A percentile compares a stretch with the other conserved stretches of the same genome.
phyloP scores from a whole-genome alignment of 2,329 filamentous ascomycete genomes.

The Alternaria viburni region DNA sequence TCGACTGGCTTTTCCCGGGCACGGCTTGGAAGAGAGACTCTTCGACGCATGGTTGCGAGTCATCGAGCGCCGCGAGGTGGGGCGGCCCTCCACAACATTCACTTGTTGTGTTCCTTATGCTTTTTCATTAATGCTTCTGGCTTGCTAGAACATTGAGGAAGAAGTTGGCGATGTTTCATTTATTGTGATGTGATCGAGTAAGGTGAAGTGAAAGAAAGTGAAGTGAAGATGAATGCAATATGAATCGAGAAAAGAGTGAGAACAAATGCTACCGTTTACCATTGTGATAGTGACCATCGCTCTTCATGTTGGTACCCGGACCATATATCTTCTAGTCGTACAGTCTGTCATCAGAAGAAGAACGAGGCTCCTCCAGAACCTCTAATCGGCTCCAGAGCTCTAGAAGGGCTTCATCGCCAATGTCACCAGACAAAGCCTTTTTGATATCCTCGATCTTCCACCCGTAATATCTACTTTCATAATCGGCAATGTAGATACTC shows the following conservation, averaged over 20 bases:
- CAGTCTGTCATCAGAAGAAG: not conserved
- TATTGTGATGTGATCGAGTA: not conserved
- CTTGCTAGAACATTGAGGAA: conserved; percentile 12
- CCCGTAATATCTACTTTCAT: not conserved
- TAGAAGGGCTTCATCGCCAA: not conserved
- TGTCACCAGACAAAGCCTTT: not conserved
- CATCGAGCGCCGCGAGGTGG: conserved; percentile 6
- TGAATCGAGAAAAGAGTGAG: not conserved
- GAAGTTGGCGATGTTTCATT: not conserved
- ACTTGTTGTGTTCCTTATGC: not conserved
- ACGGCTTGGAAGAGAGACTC: conserved; percentile 1
- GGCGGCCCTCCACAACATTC: not conserved
- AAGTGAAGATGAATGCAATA: not conserved
- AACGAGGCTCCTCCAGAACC: not conserved
- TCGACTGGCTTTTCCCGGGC: not conserved
- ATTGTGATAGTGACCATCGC: not conserved
- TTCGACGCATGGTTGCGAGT: conserved; percentile 1
- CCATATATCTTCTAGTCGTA: not conserved
- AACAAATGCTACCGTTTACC: not conserved
- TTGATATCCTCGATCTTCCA: not conserved
- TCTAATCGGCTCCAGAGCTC: not conserved
- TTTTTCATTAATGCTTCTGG: conserved; percentile 10
- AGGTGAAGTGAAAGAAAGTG: not conserved
- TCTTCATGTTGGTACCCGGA: not conserved
- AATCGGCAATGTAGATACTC: not conserved